These are phyloP conservation scores for Penicillium sp. DNA, from an alignment of 2,329 filamentous ascomycete genomes.

Conservation along the genomic window DNA sequence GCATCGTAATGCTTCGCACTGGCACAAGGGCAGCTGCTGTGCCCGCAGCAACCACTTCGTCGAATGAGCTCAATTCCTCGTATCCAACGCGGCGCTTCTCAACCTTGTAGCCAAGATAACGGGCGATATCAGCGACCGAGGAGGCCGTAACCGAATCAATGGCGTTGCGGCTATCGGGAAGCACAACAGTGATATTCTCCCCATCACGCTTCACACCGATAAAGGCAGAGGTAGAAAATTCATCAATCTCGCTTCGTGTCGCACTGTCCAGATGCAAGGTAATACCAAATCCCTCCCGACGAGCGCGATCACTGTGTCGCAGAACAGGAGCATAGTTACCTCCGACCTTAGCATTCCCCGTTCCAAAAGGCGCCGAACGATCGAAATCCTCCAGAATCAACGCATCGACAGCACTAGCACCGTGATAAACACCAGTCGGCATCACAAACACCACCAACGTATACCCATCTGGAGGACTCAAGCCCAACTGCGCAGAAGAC, in stretches of 20 bases:
- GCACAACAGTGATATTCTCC: conserved; percentile 71
- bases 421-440: conserved; percentile 93
- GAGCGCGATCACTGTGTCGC: conserved; percentile 81
- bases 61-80: conserved; percentile 66
- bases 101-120: conserved; percentile 80
- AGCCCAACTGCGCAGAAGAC: conserved; percentile 81
- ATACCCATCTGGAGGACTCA: conserved; percentile 89
- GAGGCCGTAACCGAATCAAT: conserved; percentile 87
- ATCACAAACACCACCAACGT: conserved; percentile 88
- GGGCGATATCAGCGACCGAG: conserved; percentile 75
- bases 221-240: conserved; percentile 95
- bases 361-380: conserved; percentile 87
- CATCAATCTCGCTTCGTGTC: conserved; percentile 83
- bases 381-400: conserved; percentile 93
- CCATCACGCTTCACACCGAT: conserved; percentile 74
- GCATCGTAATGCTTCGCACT: conserved; percentile 85
- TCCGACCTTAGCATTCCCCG: conserved; percentile 89
- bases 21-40: conserved; percentile 91
- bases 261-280: conserved; percentile 91
- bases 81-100: conserved; percentile 72
- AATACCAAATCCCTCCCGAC: conserved; percentile 83
- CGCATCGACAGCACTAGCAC: conserved; percentile 82
- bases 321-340: conserved; percentile 96
- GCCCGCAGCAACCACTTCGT: conserved; percentile 87
- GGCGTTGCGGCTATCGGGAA: conserved; percentile 86